These are phyloP conservation scores for Geosmithia putterillii DNA, from an alignment of 2,329 filamentous ascomycete genomes.

Conservation along the genomic window DNA sequence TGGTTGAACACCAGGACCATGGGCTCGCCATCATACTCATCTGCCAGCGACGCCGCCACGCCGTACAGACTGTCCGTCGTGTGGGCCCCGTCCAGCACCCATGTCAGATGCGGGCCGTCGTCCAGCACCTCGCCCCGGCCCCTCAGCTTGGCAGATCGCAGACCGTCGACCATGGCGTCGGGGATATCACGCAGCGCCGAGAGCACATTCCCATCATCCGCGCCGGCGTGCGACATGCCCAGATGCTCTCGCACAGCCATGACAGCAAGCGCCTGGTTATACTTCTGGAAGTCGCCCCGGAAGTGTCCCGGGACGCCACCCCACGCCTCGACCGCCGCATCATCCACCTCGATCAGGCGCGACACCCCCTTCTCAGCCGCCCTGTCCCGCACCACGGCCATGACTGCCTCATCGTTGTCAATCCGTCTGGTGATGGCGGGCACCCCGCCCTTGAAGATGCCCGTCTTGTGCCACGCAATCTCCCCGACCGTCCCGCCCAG, in stretches of 20 bases:
- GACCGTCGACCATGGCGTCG: conserved; percentile 44
- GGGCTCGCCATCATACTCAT: conserved; percentile 18
- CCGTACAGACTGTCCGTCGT: conserved; percentile 72
- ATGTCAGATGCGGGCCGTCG: conserved; percentile 37
- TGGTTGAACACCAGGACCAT: conserved; percentile 80
- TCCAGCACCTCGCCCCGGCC: conserved; percentile 65
- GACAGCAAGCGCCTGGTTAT: conserved; percentile 46
- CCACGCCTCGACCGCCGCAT: conserved; percentile 25
- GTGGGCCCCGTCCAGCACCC: conserved; percentile 83
- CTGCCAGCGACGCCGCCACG: conserved; percentile 66
- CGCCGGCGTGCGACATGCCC: conserved; percentile 3
- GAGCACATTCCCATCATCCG: conserved; percentile 8
- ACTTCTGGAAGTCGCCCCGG: conserved; percentile 39
- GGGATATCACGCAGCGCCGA: conserved; percentile 12
- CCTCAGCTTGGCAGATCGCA: conserved; percentile 55
- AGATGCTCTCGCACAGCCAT: conserved; percentile 47
- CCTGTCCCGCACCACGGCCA: conserved; percentile 44
- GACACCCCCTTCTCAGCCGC: conserved; percentile 42
- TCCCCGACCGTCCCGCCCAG: conserved; percentile 66
- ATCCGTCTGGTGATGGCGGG: conserved; percentile 20
- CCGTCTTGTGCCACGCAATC: conserved; percentile 86
- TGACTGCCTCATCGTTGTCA: conserved; percentile 20
- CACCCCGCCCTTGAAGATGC: conserved; percentile 61
- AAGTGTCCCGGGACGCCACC: conserved; percentile 27
- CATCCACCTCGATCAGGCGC: conserved; percentile 26